A percentile compares a stretch with the other conserved stretches of the same genome.
Conservation (phyloP, 768 basidiomycete genomes). For the Termitomyces sp. region DNA sequence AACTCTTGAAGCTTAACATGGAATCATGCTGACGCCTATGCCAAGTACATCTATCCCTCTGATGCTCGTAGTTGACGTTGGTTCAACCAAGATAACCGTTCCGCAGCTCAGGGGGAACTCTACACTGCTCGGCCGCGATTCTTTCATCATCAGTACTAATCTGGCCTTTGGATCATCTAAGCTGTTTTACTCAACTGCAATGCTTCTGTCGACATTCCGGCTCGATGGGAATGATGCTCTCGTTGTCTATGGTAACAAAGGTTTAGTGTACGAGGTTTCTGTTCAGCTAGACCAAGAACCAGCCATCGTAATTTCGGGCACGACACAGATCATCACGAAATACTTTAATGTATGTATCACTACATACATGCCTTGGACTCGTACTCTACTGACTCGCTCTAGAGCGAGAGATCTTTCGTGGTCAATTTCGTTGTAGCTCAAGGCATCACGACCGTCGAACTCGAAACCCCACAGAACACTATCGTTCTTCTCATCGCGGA, state of each 20-base stretch:
- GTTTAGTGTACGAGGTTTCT: conserved; percentile 11
- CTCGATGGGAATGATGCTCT: conserved; percentile 10
- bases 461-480: background rate
- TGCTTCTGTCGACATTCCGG: conserved; percentile 11
- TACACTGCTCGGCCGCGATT: conserved; percentile 13
- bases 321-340: conserved; percentile 7
- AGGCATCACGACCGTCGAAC: conserved; percentile 9
- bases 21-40: background rate
- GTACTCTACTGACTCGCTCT: background rate
- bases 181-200: conserved; percentile 12
- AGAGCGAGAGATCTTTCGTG: conserved; percentile 6
- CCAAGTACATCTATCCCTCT: conserved; percentile 5
- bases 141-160: conserved; percentile 9
- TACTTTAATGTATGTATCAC: conserved; percentile 4
- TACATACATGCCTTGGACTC: background rate
- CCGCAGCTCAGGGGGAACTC: conserved; percentile 8
- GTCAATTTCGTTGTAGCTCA: conserved; percentile 4
- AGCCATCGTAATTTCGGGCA: background rate
- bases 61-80: conserved; percentile 8
- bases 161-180: conserved; percentile 10
- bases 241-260: conserved; percentile 10
- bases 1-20: background rate
- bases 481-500: conserved; percentile 11
- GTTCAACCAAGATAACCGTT: conserved; percentile 7
- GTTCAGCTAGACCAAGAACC: conserved; percentile 2